Evolutionary conservation across 768 basidiomycete species (phyloP).

Genomic region (Russula sp.): DNA sequence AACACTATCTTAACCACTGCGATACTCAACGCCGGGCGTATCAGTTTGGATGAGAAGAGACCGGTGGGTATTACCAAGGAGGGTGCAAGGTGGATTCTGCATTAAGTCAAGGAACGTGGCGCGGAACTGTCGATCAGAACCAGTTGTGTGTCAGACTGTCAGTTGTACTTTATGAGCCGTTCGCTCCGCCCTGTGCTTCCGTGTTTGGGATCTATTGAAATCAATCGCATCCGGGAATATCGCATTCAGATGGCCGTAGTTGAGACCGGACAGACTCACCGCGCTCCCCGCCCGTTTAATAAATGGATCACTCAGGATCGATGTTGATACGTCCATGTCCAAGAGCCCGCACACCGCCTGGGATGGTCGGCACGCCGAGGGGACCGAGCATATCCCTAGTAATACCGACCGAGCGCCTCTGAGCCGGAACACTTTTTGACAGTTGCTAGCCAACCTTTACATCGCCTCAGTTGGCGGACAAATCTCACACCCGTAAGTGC

Average conservation of each 20-base stretch:
- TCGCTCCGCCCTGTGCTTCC: conserved; percentile 7
- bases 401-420: not conserved
- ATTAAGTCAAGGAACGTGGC: conserved; percentile 35
- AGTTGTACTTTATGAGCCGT: not conserved
- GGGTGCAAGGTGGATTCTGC: conserved; percentile 57
- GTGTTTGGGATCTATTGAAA: conserved; percentile 1
- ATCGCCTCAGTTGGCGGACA: not conserved
- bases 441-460: conserved; percentile 2
- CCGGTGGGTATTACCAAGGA: conserved; percentile 70
- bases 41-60: conserved; percentile 85
- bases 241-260: not conserved
- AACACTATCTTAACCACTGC: conserved; percentile 86
- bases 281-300: not conserved
- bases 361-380: not conserved
- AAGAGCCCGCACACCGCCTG: not conserved
- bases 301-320: not conserved
- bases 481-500: not conserved
- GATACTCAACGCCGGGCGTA: conserved; percentile 84
- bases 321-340: not conserved
- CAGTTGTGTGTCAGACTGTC: not conserved
- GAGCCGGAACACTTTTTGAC: conserved; percentile 11
- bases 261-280: not conserved
- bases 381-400: not conserved
- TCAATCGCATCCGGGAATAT: not conserved
- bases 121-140: not conserved